Percentiles rank a stretch among this genome's conserved stretches.
These are phyloP conservation scores for Acrasis kona DNA, from an alignment of 78 protist species.

Conservation along the genomic window DNA sequence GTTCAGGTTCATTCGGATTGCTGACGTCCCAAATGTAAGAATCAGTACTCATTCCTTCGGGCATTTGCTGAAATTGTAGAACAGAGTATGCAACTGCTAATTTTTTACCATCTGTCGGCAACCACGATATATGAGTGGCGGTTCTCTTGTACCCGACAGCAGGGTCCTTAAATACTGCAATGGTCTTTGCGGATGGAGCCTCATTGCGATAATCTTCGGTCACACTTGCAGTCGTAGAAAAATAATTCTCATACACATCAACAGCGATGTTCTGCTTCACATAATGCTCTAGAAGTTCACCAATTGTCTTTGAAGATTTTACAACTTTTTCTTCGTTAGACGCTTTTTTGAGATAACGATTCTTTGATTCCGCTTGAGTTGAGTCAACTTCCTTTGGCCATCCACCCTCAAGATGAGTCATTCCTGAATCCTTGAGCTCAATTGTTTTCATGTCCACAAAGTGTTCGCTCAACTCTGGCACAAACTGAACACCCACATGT, in stretches of 20 bases:
- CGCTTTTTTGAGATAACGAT: slow-evolving; percentile 32
- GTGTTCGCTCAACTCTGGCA: slow-evolving; percentile 2
- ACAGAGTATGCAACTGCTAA: slow-evolving; percentile 62
- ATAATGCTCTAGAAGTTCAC: slow-evolving; percentile 7
- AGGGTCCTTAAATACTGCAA: slow-evolving; percentile 61
- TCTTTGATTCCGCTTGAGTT: slow-evolving; percentile 20
- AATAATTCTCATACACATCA: slow-evolving; percentile 62
- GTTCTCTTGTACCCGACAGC: slow-evolving; percentile 27
- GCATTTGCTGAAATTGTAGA: slow-evolving; percentile 39
- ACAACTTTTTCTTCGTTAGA: slow-evolving; percentile 38
- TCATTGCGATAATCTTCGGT: slow-evolving; percentile 25
- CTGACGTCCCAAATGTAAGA: slow-evolving; percentile 72
- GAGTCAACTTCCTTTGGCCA: slow-evolving; percentile 61
- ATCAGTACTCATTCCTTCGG: slow-evolving; percentile 14
- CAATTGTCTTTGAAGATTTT: not conserved
- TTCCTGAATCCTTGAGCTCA: not conserved
- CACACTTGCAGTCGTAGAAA: slow-evolving; percentile 16
- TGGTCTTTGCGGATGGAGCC: slow-evolving; percentile 50
- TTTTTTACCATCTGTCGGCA: slow-evolving; percentile 34
- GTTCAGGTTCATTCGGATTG: slow-evolving; percentile 62
- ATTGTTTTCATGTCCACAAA: slow-evolving; percentile 38
- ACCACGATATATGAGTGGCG: slow-evolving; percentile 45
- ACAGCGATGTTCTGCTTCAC: slow-evolving; percentile 51
- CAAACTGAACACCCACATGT: slow-evolving; percentile 8
- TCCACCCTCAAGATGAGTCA: slow-evolving; percentile 63